Base-by-base conservation (phyloP, 495 filamentous ascomycete genomes). In the Thermochaetoides thermophila region DNA sequence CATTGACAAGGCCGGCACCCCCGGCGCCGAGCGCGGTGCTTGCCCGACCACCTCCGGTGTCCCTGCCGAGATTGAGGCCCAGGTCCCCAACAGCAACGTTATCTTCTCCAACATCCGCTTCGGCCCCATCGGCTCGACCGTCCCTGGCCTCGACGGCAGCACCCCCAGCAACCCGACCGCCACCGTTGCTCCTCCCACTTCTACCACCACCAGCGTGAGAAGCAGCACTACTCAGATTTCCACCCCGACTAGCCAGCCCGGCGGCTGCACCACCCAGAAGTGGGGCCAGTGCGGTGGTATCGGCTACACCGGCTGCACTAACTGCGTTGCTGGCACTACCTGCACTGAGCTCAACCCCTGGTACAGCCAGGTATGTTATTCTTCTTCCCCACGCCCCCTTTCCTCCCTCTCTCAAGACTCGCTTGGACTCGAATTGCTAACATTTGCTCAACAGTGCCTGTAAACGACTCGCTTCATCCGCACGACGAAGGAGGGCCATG, bases 11-110 rank as follows among this genome's bases (percentile, higher is more conserved):
- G 55, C 62, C 37, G 47, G 45, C 8, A 29, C 13, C 14, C 74
- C 73, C 21, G 82, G 82, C 54, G 66, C 70, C 33, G 65, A 65
- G 44, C 78, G 82, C 53, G 82, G 81, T 31, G 66, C 68, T 37
- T 89, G 82, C 57, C 32, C 67, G 26, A 65, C 59, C 32, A 57
- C 56, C 53, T 74, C 71, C 19, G 79, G 78, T 36, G 61, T 60
- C 14, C 77, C 78, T 16, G 40, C 46, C 13, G 66, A 69, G 16
- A 61, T 84, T 32, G 73, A 80, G 62, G 23, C 58, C 40, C 50
- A 60, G 23, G 51, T 53, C 30, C 58, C 71, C 34, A 59, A 68
- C 45, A 60, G 76, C 46, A 56, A 63, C 50, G 63, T 66, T 42
- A 32, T 52, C 50, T 66, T 49, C 56, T 66, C 75, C 48, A 80